phyloP scores from a whole-genome alignment of 1,284 basidiomycete species.

The Malassezia globosa region DNA sequence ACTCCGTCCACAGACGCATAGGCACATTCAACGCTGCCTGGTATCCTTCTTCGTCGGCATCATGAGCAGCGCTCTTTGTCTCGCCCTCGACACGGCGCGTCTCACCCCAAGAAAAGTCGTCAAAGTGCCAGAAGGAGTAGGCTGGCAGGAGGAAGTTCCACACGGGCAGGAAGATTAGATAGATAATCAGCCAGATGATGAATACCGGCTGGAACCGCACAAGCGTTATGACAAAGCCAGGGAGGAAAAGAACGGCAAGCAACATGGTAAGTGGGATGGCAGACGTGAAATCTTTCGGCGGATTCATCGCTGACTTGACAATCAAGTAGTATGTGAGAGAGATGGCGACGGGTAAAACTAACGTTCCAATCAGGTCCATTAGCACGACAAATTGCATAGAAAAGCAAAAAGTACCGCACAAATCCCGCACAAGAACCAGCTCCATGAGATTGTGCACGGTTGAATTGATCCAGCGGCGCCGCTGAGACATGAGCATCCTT shows the following conservation, averaged over 20 bases:
- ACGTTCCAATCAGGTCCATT: conserved; percentile 93
- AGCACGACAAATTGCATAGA: conserved; percentile 73
- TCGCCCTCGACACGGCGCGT: conserved; percentile 78
- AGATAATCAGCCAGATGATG: conserved; percentile 94
- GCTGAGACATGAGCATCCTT: conserved; percentile 80
- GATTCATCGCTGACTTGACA: conserved; percentile 63
- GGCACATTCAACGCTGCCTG: conserved; percentile 62
- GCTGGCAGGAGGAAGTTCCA: conserved; percentile 60
- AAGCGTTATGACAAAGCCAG: conserved; percentile 79
- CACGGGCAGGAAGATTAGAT: conserved; percentile 56
- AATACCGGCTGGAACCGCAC: conserved; percentile 91
- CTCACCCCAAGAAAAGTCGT: conserved; percentile 98
- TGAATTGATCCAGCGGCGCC: conserved; percentile 98
- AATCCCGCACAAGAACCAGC: conserved; percentile 85
- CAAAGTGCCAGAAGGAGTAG: conserved; percentile 98
- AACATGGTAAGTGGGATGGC: conserved; percentile 89
- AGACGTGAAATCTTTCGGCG: conserved; percentile 74
- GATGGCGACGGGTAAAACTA: conserved; percentile 89
- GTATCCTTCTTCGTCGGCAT: conserved; percentile 55
- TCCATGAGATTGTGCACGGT: conserved; percentile 99
- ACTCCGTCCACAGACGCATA: conserved; percentile 93
- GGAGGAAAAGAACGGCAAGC: conserved; percentile 79
- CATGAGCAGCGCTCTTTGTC: conserved; percentile 57
- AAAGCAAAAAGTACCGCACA: conserved; percentile 60
- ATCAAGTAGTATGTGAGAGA: conserved; percentile 78